Base-by-base conservation (phyloP, 139 green algal species). In the Pedinophyceae sp. region DNA sequence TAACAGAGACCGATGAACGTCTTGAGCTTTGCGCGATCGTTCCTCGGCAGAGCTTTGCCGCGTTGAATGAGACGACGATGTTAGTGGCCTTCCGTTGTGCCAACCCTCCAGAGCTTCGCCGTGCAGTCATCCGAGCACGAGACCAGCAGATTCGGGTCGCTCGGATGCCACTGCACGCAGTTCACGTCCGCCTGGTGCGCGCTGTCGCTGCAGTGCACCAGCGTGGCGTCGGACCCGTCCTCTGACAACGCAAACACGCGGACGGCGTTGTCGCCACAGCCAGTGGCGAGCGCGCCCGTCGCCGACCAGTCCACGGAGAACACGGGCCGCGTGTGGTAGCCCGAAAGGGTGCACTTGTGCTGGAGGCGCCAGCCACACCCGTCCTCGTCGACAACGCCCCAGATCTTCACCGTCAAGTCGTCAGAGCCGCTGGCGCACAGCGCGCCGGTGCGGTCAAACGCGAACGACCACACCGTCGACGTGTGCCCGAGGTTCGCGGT, bases 141-240 rank as follows among this genome's bases (percentile, higher is more conserved):
- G 5, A 23, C 49, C 5, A 55, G 49, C 49, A 55, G 5, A 6
- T 13, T 13, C 15, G n/a, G 20, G 49, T 30, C 49, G 24, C 29
- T 30, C 15, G 49, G 49, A 29, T 30, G 27, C 17, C 27, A 55
- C 49, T 29, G 22, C 24, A 55, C 49, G 49, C 49, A 55, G 23
- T 55, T 55, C 49, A 55, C 49, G 49, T 55, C 49, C 29, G 20
- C 46, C 20, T 15, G 20, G 46, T 52, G 46, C 20, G 46, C 46
- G 15, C 17, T 7, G 10, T 16, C 27, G 15, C 25, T 20, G 25
- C 27, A 20, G 20, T 52, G 25, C 20, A 52, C 46, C 20, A 52
- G 46, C 15, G 25, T 52, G 20, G 27, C 10, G 46, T 30, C 17
- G 20, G 25, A 17, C 39, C 39, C 16, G n/a, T n/a, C n/a, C n/a